Evolutionary conservation across 1,139 yeast species (phyloP).

Genomic region (Debaryomyces psychrophilus): DNA sequence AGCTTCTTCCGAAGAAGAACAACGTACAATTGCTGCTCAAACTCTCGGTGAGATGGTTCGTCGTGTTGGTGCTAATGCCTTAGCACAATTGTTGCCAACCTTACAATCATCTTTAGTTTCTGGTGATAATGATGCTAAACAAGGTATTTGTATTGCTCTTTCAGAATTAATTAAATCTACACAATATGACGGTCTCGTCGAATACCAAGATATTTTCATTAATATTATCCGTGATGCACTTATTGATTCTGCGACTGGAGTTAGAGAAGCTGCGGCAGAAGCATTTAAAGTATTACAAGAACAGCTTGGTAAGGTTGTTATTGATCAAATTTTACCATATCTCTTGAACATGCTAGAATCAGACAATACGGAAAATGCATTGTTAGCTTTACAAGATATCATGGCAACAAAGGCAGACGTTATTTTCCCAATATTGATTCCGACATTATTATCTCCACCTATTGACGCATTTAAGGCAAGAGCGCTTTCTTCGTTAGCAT

Average conservation of each 20-base stretch:
- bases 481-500: conserved; percentile 86
- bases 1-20: conserved; percentile 77
- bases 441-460: conserved; percentile 80
- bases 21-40: conserved; percentile 88
- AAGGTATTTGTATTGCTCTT: conserved; percentile 95
- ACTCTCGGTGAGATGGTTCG: conserved; percentile 95
- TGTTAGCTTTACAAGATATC: conserved; percentile 86
- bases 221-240: conserved; percentile 77
- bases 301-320: conserved; percentile 79
- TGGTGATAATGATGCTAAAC: conserved; percentile 78
- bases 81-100: conserved; percentile 83
- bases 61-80: conserved; percentile 89
- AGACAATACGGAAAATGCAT: conserved; percentile 72
- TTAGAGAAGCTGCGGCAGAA: conserved; percentile 87
- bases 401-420: conserved; percentile 90
- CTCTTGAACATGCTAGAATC: conserved; percentile 72
- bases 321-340: conserved; percentile 87
- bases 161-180: conserved; percentile 84
- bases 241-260: conserved; percentile 70
- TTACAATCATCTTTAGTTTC: conserved; percentile 67
- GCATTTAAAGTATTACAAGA: conserved; percentile 89
- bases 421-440: conserved; percentile 91
- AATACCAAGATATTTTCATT: conserved; percentile 71
- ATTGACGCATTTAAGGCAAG: conserved; percentile 82
- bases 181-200: conserved; percentile 59